Base-by-base conservation (phyloP, 2,329 filamentous ascomycete species). In the Conoideocrella luteorostrata region DNA sequence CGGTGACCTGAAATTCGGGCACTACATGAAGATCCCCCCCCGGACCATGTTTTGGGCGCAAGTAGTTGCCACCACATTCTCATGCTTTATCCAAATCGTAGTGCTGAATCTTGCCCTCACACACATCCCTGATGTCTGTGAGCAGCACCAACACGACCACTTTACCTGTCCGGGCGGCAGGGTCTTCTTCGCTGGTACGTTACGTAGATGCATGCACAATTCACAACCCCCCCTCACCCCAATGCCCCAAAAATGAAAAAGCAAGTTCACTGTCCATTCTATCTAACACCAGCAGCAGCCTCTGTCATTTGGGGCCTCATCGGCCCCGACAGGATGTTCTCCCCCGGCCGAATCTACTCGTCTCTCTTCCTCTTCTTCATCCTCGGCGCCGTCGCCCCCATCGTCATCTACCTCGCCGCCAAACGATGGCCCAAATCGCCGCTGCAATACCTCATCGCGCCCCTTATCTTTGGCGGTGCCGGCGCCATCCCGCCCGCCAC, bases 1-100 rank as follows among this genome's bases (percentile, higher is more conserved):
- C 10, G 69, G 76, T 7, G 82, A 86, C 54, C 68, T 86, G 49
- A 86, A 86, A 56, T 78, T 84, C 35, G 82, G 78, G 5, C 83
- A 86, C 56, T 87, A 87, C 66, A 86, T 87, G 80, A 80, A 80
- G 61, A 78, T 80, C 9, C 81, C 82, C 0, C 81, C 80, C 12
- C 70, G 78, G 15, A 81, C 77, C 13, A 82, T 84, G 67, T 86
- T 86, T 62, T 70, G 75, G 62, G 71, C 73, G 4, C 82, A 86
- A 57, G 72, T 84, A 4, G 73, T 82, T 2, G 80, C 82, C 7
- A 83, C 80, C 0, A 75, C 82, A 0, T 72, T 83, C 55, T 80
- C 79, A 1, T 83, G 78, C 60, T 73, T 85, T 49, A 75, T 85
- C 30, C 82, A 86, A 57, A 73, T 86, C 44, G 60, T 71, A 4